These are phyloP conservation scores for Geotrichum cucujoidarum DNA, from an alignment of 1,139 yeast genomes.

Conservation along the genomic window DNA sequence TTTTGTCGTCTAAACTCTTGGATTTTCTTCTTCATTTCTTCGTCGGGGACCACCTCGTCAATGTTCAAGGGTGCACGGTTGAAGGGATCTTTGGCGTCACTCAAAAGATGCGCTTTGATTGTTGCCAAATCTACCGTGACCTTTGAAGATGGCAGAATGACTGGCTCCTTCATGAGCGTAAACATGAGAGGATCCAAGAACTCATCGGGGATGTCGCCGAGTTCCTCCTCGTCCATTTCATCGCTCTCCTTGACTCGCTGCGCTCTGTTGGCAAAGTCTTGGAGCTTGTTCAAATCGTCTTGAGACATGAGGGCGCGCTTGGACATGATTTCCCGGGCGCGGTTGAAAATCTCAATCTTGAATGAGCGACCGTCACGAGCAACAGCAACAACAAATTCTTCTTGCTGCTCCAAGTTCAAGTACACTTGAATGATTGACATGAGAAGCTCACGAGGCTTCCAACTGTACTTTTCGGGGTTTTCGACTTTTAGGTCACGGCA, in stretches of 20 bases:
- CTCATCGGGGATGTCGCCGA: constrained; percentile 95
- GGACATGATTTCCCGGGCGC: constrained; percentile 63
- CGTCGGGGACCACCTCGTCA: constrained; percentile 70
- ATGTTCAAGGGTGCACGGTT: constrained; percentile 85
- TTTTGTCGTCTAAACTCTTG: constrained; percentile 12
- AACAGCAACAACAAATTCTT: constrained; percentile 68
- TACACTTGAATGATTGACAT: constrained; percentile 69
- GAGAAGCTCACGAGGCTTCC: constrained; percentile 72
- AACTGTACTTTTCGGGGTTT: constrained; percentile 77
- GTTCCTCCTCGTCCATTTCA: constrained; percentile 78
- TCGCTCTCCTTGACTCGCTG: constrained; percentile 51
- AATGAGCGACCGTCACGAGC: constrained; percentile 90
- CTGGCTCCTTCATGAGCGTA: constrained; percentile 94
- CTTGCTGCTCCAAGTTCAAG: constrained; percentile 60
- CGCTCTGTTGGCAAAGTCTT: constrained; percentile 57
- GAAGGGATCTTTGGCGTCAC: constrained; percentile 96
- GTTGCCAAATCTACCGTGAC: constrained; percentile 85
- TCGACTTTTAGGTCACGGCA: constrained; percentile 83
- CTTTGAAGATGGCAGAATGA: constrained; percentile 77
- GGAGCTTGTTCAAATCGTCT: constrained; percentile 50
- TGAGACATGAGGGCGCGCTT: constrained; percentile 51
- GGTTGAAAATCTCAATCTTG: constrained; percentile 55
- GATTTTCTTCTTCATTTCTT: constrained; percentile 15
- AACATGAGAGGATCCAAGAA: constrained; percentile 95
- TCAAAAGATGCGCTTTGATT: constrained; percentile 85